phyloP scores from a whole-genome alignment of 495 filamentous ascomycete species.

The Penicillium maclennaniae region DNA sequence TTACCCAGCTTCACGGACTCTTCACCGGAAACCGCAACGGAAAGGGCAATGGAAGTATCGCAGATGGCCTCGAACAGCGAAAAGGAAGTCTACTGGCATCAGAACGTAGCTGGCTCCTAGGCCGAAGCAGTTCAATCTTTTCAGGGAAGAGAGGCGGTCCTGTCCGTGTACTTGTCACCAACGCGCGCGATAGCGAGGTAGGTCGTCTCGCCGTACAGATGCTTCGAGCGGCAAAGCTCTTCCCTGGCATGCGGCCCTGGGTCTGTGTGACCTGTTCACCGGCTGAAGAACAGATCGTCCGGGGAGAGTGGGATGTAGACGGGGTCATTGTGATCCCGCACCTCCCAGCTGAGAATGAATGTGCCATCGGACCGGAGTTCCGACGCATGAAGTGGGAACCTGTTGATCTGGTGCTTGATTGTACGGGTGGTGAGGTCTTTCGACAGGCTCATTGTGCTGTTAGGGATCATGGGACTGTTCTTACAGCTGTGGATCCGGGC shows the following conservation, averaged over 20 bases:
- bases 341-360: slow-evolving; percentile 14
- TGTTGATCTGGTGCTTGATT: slow-evolving; percentile 42
- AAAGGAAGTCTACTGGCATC: background rate
- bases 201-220: slow-evolving; percentile 36
- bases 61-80: background rate
- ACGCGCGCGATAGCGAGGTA: slow-evolving; percentile 35
- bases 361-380: slow-evolving; percentile 33
- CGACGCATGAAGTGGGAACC: slow-evolving; percentile 29
- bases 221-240: slow-evolving; percentile 32
- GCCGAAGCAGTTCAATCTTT: background rate
- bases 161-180: slow-evolving; percentile 37
- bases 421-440: slow-evolving; percentile 31
- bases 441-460: slow-evolving; percentile 35
- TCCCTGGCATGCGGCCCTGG: slow-evolving; percentile 34
- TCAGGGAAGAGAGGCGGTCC: slow-evolving; percentile 4
- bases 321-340: slow-evolving; percentile 28
- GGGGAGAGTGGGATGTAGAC: slow-evolving; percentile 28
- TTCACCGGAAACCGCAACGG: slow-evolving; percentile 1
- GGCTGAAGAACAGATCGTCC: slow-evolving; percentile 26
- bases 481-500: slow-evolving; percentile 35
- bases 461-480: slow-evolving; percentile 31
- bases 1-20: background rate
- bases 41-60: background rate
- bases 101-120: background rate
- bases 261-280: slow-evolving; percentile 37